Percentiles rank a stretch among this genome's conserved stretches.
Conservation (phyloP, 371 early-diverging fungal genomes). For the Mucor lusitanicus region DNA sequence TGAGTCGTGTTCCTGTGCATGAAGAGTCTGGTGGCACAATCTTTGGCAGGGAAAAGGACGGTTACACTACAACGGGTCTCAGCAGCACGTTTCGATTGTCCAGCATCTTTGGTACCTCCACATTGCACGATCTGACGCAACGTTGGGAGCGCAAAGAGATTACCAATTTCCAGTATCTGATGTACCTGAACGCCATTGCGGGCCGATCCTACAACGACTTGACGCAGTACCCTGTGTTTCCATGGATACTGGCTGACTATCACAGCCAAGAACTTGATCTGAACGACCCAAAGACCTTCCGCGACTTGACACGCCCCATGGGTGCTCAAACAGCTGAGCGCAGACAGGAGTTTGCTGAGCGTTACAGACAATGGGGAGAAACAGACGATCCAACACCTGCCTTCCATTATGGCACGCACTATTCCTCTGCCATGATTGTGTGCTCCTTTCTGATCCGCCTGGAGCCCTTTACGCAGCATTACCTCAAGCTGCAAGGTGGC, state of each 20-base stretch:
- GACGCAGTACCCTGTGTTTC: conserved; percentile 75
- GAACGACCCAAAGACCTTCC: conserved; percentile 66
- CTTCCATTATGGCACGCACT: conserved; percentile 92
- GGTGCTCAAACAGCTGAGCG: conserved; percentile 77
- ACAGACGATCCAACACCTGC: conserved; percentile 70
- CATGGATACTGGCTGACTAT: conserved; percentile 78
- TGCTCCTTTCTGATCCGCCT: conserved; percentile 82
- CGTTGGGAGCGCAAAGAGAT: conserved; percentile 81
- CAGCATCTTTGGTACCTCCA: conserved; percentile 68
- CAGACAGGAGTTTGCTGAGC: conserved; percentile 59
- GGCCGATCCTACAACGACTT: conserved; percentile 74
- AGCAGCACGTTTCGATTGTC: conserved; percentile 55
- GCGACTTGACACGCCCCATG: conserved; percentile 86
- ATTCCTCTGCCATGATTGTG: conserved; percentile 86
- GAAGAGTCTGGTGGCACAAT: conserved; percentile 48
- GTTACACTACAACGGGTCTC: conserved; percentile 15
- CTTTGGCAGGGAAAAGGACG: conserved; percentile 46
- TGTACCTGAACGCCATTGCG: conserved; percentile 85
- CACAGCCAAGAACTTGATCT: conserved; percentile 72
- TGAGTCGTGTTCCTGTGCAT: conserved; percentile 55
- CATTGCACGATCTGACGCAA: conserved; percentile 66
- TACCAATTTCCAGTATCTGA: conserved; percentile 86
- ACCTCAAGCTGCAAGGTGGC: conserved; percentile 79
- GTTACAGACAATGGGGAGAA: conserved; percentile 72
- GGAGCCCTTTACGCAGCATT: conserved; percentile 85